A percentile compares a stretch with the other conserved stretches of the same genome.
Conservation (phyloP, 1,284 basidiomycete genomes). For the Cryptococcus sp. region DNA sequence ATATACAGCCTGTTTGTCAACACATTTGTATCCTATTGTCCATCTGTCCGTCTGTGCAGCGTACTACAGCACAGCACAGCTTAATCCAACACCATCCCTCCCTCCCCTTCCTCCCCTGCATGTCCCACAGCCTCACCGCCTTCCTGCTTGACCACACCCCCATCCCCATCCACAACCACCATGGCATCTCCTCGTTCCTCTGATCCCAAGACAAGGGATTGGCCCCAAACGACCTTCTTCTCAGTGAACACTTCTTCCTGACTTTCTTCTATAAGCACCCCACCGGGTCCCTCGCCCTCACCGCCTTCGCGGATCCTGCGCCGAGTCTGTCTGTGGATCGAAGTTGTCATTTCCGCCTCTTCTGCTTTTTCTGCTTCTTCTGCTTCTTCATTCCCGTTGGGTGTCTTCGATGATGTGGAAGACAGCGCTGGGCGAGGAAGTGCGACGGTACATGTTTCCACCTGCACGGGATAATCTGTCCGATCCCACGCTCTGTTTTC, state of each 20-base stretch:
- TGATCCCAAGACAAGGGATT: no score
- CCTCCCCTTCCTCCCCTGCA: background rate
- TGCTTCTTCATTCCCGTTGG: background rate
- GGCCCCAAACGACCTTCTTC: slow-evolving; percentile 16
- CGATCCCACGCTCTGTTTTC: slow-evolving; percentile 14
- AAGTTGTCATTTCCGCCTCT: slow-evolving; percentile 14
- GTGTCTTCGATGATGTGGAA: no score
- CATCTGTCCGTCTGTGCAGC: no score
- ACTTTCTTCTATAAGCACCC: slow-evolving; percentile 22
- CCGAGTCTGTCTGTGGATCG: slow-evolving; percentile 15
- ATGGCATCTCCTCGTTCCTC: background rate
- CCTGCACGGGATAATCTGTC: slow-evolving; percentile 4
- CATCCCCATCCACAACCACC: no score
- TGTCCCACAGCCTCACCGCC: background rate
- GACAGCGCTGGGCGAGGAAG: slow-evolving; percentile 2
- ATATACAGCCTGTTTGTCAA: no score
- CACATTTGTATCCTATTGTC: no score
- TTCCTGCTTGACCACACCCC: background rate
- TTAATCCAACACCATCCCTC: background rate
- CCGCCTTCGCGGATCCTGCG: slow-evolving; percentile 9
- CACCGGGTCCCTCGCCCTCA: slow-evolving; percentile 9
- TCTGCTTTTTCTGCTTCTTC: slow-evolving; percentile 16
- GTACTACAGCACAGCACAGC: background rate
- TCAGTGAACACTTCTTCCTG: slow-evolving; percentile 27
- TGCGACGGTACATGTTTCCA: background rate